Evolutionary conservation across 1,139 yeast species (phyloP).

Genomic region (Pichia sp.): DNA sequence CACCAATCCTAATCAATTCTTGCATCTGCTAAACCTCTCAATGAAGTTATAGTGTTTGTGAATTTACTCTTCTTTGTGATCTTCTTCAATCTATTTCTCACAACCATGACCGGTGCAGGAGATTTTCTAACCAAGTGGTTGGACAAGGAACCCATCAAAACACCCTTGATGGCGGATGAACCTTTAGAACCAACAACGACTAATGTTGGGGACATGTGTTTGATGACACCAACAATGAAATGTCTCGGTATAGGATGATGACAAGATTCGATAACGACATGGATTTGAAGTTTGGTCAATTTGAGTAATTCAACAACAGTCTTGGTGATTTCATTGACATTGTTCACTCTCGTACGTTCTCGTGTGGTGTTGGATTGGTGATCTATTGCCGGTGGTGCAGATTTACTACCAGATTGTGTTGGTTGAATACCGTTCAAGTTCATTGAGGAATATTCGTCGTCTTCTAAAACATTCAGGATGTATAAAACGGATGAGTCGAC

Average conservation of each 20-base stretch:
- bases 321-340: slow-evolving; percentile 62
- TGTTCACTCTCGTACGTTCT: slow-evolving; percentile 52
- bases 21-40: slow-evolving; percentile 36
- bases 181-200: slow-evolving; percentile 86
- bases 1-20: slow-evolving; percentile 27
- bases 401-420: slow-evolving; percentile 29
- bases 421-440: slow-evolving; percentile 33
- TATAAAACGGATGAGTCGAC: slow-evolving; percentile 84
- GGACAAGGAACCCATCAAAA: slow-evolving; percentile 69
- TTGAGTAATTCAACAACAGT: slow-evolving; percentile 58
- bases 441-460: slow-evolving; percentile 44
- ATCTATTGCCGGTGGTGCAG: slow-evolving; percentile 28
- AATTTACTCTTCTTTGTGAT: slow-evolving; percentile 54
- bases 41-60: slow-evolving; percentile 31
- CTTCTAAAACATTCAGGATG: slow-evolving; percentile 76
- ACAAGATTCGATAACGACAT: slow-evolving; percentile 70
- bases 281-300: slow-evolving; percentile 73
- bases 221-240: slow-evolving; percentile 77
- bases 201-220: slow-evolving; percentile 77
- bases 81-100: slow-evolving; percentile 77
- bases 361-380: slow-evolving; percentile 20
- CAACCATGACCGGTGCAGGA: slow-evolving; percentile 89
- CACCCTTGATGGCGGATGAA: slow-evolving; percentile 72
- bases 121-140: slow-evolving; percentile 76
- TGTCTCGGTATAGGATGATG: slow-evolving; percentile 91